These are phyloP conservation scores for Asterella californica DNA, from an alignment of 225 moss, liverwort and hornwort species.

Conservation along the genomic window DNA sequence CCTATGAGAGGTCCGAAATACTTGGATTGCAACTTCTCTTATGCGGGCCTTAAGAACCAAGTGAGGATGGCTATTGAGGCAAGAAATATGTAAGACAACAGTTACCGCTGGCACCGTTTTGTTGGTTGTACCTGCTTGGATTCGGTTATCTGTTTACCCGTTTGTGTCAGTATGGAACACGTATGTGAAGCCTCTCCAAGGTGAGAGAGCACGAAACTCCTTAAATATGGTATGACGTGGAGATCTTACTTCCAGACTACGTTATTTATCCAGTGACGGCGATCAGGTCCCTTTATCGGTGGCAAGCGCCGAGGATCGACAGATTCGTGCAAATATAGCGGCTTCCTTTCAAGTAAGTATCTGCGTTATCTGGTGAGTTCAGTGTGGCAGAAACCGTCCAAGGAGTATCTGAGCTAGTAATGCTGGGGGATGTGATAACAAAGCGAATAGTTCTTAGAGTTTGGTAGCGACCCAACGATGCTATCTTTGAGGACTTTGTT, in stretches of 20 bases:
- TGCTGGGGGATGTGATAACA: too few species aligned
- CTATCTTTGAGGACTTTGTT: too few species aligned
- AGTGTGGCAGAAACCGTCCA: too few species aligned
- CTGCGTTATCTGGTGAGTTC: too few species aligned
- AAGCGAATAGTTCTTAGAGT: too few species aligned
- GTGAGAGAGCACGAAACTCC: neutral
- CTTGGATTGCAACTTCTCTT: conserved; percentile 91
- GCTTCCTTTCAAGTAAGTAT: conserved; percentile 90
- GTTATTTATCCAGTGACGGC: conserved; percentile 48
- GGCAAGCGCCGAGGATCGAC: conserved; percentile 63
- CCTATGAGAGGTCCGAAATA: conserved; percentile 72
- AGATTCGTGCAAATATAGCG: conserved; percentile 81
- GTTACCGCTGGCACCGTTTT: neutral
- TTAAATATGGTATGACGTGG: neutral
- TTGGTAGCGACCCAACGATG: too few species aligned
- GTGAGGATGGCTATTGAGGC: conserved; percentile 92
- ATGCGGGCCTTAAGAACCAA: conserved; percentile 98
- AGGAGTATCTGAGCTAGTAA: too few species aligned
- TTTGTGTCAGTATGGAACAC: neutral
- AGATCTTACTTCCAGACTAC: neutral
- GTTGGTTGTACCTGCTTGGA: neutral
- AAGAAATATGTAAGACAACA: conserved; percentile 68
- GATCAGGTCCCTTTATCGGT: conserved; percentile 54
- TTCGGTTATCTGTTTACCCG: neutral
- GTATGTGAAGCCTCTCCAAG: neutral